Conservation (phyloP, 208 protist genomes). For the Trichomonas gallinae region DNA sequence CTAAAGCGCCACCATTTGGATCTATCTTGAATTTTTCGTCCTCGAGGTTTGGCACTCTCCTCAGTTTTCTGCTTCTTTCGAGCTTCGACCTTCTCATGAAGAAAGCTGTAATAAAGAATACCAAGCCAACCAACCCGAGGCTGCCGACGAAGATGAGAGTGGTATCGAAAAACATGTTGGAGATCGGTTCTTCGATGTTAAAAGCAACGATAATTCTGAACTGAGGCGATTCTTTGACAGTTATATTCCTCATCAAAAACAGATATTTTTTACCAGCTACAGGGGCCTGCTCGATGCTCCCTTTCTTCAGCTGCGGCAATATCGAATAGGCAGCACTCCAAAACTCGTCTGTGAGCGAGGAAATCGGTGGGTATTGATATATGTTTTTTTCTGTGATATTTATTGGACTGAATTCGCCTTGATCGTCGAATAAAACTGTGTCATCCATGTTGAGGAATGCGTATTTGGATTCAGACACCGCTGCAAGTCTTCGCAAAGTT, state of each 20-base stretch:
- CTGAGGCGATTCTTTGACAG: background rate
- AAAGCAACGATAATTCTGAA: background rate
- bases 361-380: background rate
- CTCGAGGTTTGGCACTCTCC: background rate
- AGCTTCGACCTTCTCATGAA: background rate
- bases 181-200: background rate
- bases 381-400: background rate
- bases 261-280: background rate
- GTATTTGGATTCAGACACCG: background rate
- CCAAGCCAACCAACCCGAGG: background rate
- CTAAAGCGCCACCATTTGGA: background rate
- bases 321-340: background rate
- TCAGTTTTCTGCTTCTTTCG: background rate
- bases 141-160: background rate
- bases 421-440: background rate
- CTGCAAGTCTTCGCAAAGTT: background rate
- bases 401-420: background rate
- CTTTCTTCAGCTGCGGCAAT: background rate
- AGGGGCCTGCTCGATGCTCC: background rate
- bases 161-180: background rate
- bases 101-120: background rate
- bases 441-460: background rate
- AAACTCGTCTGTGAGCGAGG: background rate
- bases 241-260: background rate
- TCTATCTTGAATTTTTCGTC: background rate